These are phyloP conservation scores for Vaccinium myrtillus DNA, from an alignment of 148 eudicot species.

Conservation along the genomic window DNA sequence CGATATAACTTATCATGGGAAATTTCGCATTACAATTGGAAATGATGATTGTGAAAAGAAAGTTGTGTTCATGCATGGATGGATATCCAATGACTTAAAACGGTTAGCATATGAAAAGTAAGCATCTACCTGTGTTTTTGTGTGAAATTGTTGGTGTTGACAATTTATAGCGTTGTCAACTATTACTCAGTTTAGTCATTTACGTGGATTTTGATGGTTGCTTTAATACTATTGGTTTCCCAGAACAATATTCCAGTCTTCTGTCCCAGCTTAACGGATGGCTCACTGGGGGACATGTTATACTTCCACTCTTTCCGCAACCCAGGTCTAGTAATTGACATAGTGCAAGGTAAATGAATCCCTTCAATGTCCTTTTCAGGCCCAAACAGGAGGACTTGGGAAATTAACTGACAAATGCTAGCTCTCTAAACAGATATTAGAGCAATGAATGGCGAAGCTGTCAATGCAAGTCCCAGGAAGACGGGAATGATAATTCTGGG, in stretches of 20 bases:
- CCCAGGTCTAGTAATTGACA: constrained; percentile 77
- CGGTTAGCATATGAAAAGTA: neutral
- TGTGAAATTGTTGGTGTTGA: neutral
- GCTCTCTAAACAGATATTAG: constrained; percentile 55
- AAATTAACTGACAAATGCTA: neutral
- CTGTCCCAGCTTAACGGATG: constrained; percentile 94
- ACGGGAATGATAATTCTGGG: constrained; percentile 88
- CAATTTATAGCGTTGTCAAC: neutral
- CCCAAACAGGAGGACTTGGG: neutral
- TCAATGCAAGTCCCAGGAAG: constrained; percentile 80
- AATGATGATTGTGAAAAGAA: neutral
- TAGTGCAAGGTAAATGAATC: constrained; percentile 66
- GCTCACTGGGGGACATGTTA: constrained; percentile 92
- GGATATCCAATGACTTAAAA: neutral
- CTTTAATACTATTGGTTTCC: constrained; percentile 4
- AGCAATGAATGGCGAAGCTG: constrained; percentile 84
- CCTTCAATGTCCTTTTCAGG: neutral
- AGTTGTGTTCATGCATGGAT: constrained; percentile 2
- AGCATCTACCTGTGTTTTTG: neutral
- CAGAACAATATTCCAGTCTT: constrained; percentile 85
- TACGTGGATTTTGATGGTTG: neutral
- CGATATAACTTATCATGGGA: too few relatives aligned
- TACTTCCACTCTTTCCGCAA: constrained; percentile 77
- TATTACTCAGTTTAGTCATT: neutral
- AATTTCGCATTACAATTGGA: neutral